phyloP scores from a whole-genome alignment of 768 basidiomycete genomes.

The Epithele typhae region DNA sequence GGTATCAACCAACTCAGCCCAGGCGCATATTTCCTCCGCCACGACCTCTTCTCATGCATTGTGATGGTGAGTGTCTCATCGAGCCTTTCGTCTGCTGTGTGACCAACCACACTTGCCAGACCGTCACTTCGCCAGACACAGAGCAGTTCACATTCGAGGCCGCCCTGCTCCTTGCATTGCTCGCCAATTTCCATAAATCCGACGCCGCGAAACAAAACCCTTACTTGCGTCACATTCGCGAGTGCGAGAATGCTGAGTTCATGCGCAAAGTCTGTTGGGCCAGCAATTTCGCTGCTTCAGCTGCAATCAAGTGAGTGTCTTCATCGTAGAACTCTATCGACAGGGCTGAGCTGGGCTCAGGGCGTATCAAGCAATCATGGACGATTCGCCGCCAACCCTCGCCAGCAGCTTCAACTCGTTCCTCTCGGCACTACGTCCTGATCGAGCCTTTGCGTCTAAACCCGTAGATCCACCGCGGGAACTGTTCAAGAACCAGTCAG shows the following conservation, averaged over 20 bases:
- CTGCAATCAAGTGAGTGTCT: constrained; percentile 46
- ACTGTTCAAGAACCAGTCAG: constrained; percentile 55
- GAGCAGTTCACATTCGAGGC: constrained; percentile 58
- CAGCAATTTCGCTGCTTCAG: constrained; percentile 45
- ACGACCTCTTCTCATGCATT: constrained; percentile 56
- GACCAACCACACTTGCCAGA: constrained; percentile 28
- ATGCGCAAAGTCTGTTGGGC: constrained; percentile 59
- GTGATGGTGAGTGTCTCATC: constrained; percentile 33
- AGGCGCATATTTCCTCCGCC: constrained; percentile 65
- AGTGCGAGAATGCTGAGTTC: constrained; percentile 42
- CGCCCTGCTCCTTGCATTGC: constrained; percentile 51
- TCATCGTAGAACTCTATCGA: too few species aligned
- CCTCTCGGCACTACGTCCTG: constrained; percentile 48
- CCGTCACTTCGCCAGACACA: constrained; percentile 52
- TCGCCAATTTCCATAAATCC: constrained; percentile 70
- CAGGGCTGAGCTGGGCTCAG: too few species aligned
- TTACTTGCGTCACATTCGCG: constrained; percentile 50
- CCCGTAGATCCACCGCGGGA: constrained; percentile 46
- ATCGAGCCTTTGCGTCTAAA: constrained; percentile 45
- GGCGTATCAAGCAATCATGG: constrained; percentile 50
- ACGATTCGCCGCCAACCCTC: constrained; percentile 50
- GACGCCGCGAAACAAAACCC: constrained; percentile 68
- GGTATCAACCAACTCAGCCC: constrained; percentile 61
- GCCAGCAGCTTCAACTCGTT: constrained; percentile 48
- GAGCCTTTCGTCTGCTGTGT: neutral